These are phyloP conservation scores for Candida sanyaensis DNA, from an alignment of 1,139 yeast genomes.

Conservation along the genomic window DNA sequence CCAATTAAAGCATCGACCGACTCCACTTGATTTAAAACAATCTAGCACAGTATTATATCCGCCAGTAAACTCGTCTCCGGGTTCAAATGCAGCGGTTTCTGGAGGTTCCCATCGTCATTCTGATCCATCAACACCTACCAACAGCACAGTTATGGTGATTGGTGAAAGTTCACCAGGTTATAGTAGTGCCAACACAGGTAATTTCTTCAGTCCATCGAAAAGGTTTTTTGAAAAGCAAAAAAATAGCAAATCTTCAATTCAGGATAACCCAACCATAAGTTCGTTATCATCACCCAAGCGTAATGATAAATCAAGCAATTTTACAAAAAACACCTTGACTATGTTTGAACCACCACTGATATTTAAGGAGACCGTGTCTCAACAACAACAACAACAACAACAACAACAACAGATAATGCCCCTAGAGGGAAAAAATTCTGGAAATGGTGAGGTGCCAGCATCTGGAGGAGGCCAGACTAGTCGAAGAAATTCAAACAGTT, in stretches of 20 bases:
- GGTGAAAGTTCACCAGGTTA: constrained; percentile 40
- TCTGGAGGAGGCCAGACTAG: background rate
- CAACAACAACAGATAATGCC: background rate
- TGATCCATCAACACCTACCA: constrained; percentile 20
- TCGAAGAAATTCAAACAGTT: constrained; percentile 14
- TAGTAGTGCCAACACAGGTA: constrained; percentile 18
- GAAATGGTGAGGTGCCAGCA: background rate
- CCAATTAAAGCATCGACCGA: constrained; percentile 13
- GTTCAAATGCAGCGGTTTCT: background rate
- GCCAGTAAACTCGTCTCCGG: background rate
- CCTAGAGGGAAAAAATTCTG: constrained; percentile 2
- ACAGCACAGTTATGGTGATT: constrained; percentile 25
- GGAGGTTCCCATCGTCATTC: background rate
- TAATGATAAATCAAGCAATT: constrained; percentile 6
- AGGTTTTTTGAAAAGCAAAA: constrained; percentile 23
- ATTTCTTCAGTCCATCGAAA: constrained; percentile 34
- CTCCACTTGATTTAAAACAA: constrained; percentile 14
- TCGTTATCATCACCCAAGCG: constrained; percentile 31
- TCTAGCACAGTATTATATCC: constrained; percentile 2
- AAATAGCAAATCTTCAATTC: constrained; percentile 4
- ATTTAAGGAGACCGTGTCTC: constrained; percentile 18
- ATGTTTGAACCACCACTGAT: constrained; percentile 43
- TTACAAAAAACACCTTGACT: constrained; percentile 17
- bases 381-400: constrained; percentile 4
- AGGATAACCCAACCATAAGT: constrained; percentile 31